Evolutionary conservation across 2,329 filamentous ascomycete species (phyloP), one percentile per base, ranked within the genome.

Genomic region (Akanthomyces lecanii): DNA sequence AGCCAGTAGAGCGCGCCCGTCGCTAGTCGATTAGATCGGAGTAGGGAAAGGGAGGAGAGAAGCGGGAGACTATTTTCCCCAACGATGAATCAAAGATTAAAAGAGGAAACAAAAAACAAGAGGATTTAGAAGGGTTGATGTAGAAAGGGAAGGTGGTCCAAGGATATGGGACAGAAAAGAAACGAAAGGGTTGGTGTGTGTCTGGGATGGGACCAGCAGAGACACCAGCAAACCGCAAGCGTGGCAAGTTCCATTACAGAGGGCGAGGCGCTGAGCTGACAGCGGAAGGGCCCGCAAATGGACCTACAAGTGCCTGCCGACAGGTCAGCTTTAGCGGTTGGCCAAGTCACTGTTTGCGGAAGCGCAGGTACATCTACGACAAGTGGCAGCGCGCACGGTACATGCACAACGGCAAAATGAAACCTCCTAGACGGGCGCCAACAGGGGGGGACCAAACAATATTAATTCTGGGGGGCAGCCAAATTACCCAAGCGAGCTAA

Each of bases 171-270:
- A 62, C 28, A 54, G 44, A 51, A 51, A 38, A 51, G 60, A 62
- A 62, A 61, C 36, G 28, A 61, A 61, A 53, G 28, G 38, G 50
- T 50, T 42, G 25, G 50, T 36, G 50, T 25, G 51, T 36, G 50
- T 16, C 40, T 52, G 47, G 58, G 23, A 51, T 30, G 33, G 8
- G 14, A n/a, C 14, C 6, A 36, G 23, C 18, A 33, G 28, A 36
- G 38, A 23, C 8, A 25, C 18, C 60, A 56, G 44, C 56, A 62
- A 62, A 56, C 60, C 21, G 30, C 30, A 56, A 62, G 52, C 51
- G 60, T 62, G 60, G 44, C 51, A 56, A 44, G 52, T 62, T 55
- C 38, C 30, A 61, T 51, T 55, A 62, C 42, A 52, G 42, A 52
- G 28, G 51, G 44, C 16, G 40, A 62, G 51, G 44, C 42, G 51